Evolutionary conservation across 176 grass and related monocot species (phyloP), one percentile per base, ranked within the genome.

Genomic region (Musa schizocarpa): DNA sequence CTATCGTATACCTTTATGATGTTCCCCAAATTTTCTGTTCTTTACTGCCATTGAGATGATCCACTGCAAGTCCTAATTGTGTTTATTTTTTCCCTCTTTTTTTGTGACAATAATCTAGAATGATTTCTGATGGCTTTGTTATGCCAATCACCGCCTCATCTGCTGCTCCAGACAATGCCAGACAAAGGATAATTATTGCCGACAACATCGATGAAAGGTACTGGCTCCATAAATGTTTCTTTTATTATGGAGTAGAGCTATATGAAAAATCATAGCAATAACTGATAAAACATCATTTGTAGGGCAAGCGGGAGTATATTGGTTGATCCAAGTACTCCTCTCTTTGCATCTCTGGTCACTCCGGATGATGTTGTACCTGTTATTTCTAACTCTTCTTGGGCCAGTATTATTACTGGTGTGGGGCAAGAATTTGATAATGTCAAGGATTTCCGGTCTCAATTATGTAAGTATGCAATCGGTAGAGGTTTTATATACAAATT

Each of bases 391-490:
- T 2, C 78, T 69, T 12, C 79, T 68, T 92, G 90, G 90, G 90
- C 84, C 83, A 80, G 61, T 16, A 86, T 92, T 74, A 92, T 92
- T 67, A 92, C 85, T 63, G 94, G 94, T 75, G 90, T 98, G 25
- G 94, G 90, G 55, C 94, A 98, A 82, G 94, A 93, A 84, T 97
- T 97, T 87, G 90, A 93, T 82, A 97, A 93, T 72, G 90, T 92
- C 66, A 97, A 97, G 80, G 94, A 93, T 69, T 97, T 97, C 70
- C 94, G 94, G 79, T 86, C 88, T 83, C 90, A 93, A 68, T 81
- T 98, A 68, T 93, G 90, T 80, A 98, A 98, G 66, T 98, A 98
- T 62, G 85, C 90, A 50, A 98, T 98, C 25, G 84, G 86, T 63
- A 90, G 91, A 88, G 87, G 94, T 51, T 98, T 98, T 85, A 88